Evolutionary conservation across 2,329 filamentous ascomycete genomes (phyloP).

Genomic region (Trichophyton simii): DNA sequence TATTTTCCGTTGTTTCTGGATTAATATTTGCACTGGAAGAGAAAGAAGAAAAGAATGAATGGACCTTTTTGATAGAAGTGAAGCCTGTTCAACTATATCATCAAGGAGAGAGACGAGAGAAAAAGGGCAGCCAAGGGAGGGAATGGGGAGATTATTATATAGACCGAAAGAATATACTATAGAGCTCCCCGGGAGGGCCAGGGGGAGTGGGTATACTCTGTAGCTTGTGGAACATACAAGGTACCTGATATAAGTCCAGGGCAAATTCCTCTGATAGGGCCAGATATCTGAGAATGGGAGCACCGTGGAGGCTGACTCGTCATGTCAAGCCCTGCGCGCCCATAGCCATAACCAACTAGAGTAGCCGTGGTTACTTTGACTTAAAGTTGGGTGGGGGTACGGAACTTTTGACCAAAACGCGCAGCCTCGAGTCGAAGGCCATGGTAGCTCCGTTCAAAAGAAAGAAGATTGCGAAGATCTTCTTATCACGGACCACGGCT

Average conservation of each 20-base stretch:
- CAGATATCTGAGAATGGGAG: not conserved
- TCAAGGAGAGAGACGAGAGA: not conserved
- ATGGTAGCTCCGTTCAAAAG: not conserved
- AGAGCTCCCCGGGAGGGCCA: not conserved
- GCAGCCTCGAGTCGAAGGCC: not conserved
- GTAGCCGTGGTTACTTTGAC: not conserved
- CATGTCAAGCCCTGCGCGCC: not conserved
- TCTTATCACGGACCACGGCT: not conserved
- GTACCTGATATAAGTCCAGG: not conserved
- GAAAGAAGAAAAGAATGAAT: not conserved
- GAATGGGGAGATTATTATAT: not conserved
- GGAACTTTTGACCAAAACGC: not conserved
- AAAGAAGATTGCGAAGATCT: not conserved
- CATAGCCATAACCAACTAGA: not conserved
- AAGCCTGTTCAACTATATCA: conserved; percentile 1
- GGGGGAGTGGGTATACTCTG: not conserved
- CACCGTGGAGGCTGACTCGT: not conserved
- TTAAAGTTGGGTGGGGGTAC: not conserved
- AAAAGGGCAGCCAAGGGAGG: not conserved
- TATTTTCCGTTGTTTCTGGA: not conserved
- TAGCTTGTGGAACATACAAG: not conserved
- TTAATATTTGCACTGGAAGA: not conserved
- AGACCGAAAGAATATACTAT: not conserved
- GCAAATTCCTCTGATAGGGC: not conserved
- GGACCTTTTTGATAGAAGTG: not conserved